Conservation (phyloP, 805 yeast genomes). For the Zygosaccharomyces kombuchaensis region DNA sequence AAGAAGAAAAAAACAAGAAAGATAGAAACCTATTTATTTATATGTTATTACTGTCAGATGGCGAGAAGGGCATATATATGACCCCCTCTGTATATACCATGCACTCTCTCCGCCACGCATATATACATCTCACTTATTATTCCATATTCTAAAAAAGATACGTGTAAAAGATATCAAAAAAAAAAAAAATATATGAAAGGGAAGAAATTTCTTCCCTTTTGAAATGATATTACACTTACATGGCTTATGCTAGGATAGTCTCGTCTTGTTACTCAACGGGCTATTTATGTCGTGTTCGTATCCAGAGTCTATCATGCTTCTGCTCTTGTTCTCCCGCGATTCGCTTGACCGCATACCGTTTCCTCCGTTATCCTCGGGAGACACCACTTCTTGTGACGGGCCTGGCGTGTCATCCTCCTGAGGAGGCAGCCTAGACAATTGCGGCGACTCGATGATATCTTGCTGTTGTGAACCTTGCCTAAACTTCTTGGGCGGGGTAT, state of each 20-base stretch:
- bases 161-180: background rate
- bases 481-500: conserved; percentile 27
- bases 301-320: conserved; percentile 12
- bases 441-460: conserved; percentile 9
- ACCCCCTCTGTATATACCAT: conserved; percentile 10
- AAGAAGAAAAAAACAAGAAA: conserved; percentile 1
- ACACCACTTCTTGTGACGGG: conserved; percentile 11
- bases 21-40: conserved; percentile 5
- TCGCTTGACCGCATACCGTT: background rate
- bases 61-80: conserved; percentile 8
- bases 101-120: conserved; percentile 12
- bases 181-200: conserved; percentile 1
- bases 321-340: conserved; percentile 14
- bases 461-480: conserved; percentile 10
- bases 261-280: conserved; percentile 17
- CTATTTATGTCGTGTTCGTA: conserved; percentile 12
- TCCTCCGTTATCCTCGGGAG: conserved; percentile 12
- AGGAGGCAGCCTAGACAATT: background rate
- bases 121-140: conserved; percentile 7
- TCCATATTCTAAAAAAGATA: conserved; percentile 13
- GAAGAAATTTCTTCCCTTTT: conserved; percentile 3
- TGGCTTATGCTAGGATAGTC: conserved; percentile 1
- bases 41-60: conserved; percentile 3
- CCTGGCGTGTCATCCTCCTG: conserved; percentile 9
- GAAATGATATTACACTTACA: background rate